A percentile compares a stretch with the other conserved stretches of the same genome.
Evolutionary conservation across 2,329 filamentous ascomycete species (phyloP).

Genomic region (Plectosphaerella sp.): DNA sequence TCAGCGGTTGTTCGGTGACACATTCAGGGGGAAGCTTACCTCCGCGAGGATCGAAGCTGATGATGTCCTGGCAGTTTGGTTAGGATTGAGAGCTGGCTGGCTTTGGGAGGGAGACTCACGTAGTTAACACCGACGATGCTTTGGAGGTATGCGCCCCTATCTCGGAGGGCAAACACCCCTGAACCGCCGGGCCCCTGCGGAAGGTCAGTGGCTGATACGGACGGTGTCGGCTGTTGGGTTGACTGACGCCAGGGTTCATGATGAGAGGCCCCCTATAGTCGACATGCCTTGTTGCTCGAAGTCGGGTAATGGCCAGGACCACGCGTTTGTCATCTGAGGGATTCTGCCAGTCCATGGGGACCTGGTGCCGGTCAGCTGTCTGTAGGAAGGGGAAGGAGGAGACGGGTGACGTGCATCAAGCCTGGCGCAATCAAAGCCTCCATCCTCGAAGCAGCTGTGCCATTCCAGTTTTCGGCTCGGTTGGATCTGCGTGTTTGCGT

Average conservation of each 20-base stretch:
- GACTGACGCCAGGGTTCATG: constrained; percentile 27
- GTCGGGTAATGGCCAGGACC: constrained; percentile 23
- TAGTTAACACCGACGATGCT: constrained; percentile 41
- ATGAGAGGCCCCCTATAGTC: constrained; percentile 24
- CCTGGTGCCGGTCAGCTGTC: constrained; percentile 21
- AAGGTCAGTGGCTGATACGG: background rate
- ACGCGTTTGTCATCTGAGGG: constrained; percentile 21
- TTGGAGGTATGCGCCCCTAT: constrained; percentile 29
- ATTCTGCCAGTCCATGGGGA: constrained; percentile 29
- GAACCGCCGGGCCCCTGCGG: constrained; percentile 45
- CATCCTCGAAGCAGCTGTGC: constrained; percentile 24
- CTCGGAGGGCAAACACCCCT: constrained; percentile 29
- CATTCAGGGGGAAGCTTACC: constrained; percentile 19
- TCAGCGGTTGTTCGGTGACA: background rate
- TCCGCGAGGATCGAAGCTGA: constrained; percentile 48
- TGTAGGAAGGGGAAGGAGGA: background rate
- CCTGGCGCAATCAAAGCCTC: constrained; percentile 24
- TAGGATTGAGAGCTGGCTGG: background rate
- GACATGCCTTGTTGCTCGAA: constrained; percentile 22
- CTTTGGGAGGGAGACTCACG: constrained; percentile 18
- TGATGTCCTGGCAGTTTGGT: constrained; percentile 32
- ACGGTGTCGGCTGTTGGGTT: background rate
- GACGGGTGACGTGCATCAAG: constrained; percentile 20
- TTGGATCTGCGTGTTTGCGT: constrained; percentile 28
- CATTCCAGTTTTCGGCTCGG: constrained; percentile 22